phyloP scores from a whole-genome alignment of 331 rosid genomes.

The Pyrus hybrid region DNA sequence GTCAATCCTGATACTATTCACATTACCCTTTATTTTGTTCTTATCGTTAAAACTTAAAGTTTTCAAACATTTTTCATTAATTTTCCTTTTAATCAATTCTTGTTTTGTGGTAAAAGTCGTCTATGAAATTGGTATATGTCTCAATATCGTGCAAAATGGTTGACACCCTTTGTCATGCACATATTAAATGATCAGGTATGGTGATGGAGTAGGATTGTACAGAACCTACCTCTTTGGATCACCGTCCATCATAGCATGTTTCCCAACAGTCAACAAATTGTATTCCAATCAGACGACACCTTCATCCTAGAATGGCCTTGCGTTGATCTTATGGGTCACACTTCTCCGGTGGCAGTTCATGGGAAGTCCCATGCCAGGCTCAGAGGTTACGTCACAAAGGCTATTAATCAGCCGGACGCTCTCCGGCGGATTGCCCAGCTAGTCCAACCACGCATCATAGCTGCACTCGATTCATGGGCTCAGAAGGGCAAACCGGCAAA shows the following conservation, averaged over 20 bases:
- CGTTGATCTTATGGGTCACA: constrained; percentile 15
- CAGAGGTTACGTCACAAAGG: constrained; percentile 4
- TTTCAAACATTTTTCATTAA: too few species aligned
- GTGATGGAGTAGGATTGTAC: constrained; percentile 29
- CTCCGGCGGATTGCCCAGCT: constrained; percentile 14
- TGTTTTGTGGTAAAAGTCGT: too few species aligned
- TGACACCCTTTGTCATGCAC: too few species aligned
- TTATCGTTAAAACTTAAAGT: too few species aligned
- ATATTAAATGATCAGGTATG: constrained; percentile 18
- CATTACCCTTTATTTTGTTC: too few species aligned
- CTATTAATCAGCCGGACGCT: constrained; percentile 10
- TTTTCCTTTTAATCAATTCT: too few species aligned
- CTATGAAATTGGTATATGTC: not conserved
- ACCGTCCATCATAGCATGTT: constrained; percentile 29
- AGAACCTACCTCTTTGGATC: constrained; percentile 34
- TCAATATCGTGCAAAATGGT: too few species aligned
- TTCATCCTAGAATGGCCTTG: constrained; percentile 17
- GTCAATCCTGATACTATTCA: too few species aligned
- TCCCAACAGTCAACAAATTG: constrained; percentile 18
- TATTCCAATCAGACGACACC: constrained; percentile 1
- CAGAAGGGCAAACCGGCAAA: constrained; percentile 13
- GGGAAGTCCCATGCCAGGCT: constrained; percentile 22
- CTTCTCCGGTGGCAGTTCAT: constrained; percentile 17
- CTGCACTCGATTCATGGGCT: constrained; percentile 14
- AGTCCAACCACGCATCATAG: constrained; percentile 21